Evolutionary conservation across 768 basidiomycete species (phyloP).

Genomic region (Naganishia antarctica): DNA sequence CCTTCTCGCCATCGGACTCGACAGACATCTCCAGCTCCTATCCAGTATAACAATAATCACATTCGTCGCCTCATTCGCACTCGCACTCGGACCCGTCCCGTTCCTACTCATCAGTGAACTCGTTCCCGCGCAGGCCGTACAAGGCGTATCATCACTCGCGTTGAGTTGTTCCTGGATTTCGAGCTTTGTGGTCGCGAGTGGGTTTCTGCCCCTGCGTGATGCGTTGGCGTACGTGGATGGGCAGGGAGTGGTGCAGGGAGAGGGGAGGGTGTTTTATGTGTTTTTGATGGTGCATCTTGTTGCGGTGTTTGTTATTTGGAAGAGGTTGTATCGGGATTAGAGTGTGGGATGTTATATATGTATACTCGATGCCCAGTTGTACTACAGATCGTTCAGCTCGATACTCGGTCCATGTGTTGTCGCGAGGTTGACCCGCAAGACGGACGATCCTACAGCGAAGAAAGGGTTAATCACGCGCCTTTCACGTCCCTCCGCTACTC

Average conservation of each 20-base stretch:
- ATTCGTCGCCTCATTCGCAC: conserved; percentile 85
- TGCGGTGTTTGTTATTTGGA: conserved; percentile 36
- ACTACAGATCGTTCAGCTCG: conserved; percentile 62
- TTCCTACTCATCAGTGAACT: conserved; percentile 90
- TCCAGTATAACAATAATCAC: conserved; percentile 68
- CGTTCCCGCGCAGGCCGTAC: conserved; percentile 72
- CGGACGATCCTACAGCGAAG: conserved; percentile 60
- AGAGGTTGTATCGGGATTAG: conserved; percentile 24
- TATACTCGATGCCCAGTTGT: neutral
- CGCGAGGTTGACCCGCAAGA: conserved; percentile 76
- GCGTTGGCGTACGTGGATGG: conserved; percentile 52
- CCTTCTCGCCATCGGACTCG: conserved; percentile 65
- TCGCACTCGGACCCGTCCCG: conserved; percentile 85
- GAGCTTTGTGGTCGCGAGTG: conserved; percentile 77
- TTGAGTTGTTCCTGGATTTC: conserved; percentile 73
- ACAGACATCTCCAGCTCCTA: conserved; percentile 58
- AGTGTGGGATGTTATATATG: neutral
- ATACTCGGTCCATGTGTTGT: conserved; percentile 85
- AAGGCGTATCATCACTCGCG: conserved; percentile 68
- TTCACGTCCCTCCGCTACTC: conserved; percentile 33
- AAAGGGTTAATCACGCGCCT: neutral
- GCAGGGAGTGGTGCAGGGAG: conserved; percentile 54
- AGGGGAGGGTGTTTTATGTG: conserved; percentile 84
- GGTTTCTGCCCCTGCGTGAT: conserved; percentile 79
- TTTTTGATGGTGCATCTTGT: conserved; percentile 61